A percentile compares a stretch with the other conserved stretches of the same genome.
These are phyloP conservation scores for Colletotrichum shisoi DNA, from an alignment of 2,329 filamentous ascomycete species.

Conservation along the genomic window DNA sequence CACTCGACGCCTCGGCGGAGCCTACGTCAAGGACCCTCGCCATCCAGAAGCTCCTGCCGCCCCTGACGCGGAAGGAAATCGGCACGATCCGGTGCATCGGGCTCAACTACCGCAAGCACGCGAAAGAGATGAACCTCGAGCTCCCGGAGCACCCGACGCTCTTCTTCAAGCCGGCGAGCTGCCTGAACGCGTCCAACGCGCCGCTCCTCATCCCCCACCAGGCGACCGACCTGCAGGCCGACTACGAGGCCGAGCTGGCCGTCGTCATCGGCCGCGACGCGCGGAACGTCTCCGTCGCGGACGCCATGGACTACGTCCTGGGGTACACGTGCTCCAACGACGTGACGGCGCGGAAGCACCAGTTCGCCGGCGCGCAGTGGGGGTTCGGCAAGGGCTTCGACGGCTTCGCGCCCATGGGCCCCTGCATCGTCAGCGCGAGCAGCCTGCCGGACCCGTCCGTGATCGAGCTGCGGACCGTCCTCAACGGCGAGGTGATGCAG, in stretches of 20 bases:
- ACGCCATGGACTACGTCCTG: conserved; percentile 60
- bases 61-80: conserved; percentile 57
- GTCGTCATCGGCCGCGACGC: conserved; percentile 58
- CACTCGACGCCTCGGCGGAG: conserved; percentile 44
- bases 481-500: conserved; percentile 43
- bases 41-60: conserved; percentile 43
- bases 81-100: conserved; percentile 65
- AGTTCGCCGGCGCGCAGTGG: conserved; percentile 60
- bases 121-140: conserved; percentile 46
- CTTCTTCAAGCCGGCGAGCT: conserved; percentile 55
- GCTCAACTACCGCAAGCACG: conserved; percentile 52
- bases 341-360: conserved; percentile 60
- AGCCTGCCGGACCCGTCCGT: conserved; percentile 27
- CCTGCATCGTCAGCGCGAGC: conserved; percentile 37
- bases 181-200: conserved; percentile 52
- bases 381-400: conserved; percentile 61
- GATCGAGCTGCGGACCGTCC: conserved; percentile 39
- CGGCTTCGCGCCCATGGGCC: conserved; percentile 56
- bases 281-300: conserved; percentile 57
- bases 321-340: conserved; percentile 67
- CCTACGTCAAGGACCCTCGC: conserved; percentile 46
- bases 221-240: conserved; percentile 53
- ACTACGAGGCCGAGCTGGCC: conserved; percentile 61
- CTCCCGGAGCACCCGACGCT: conserved; percentile 43
- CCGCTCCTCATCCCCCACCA: conserved; percentile 56